Evolutionary conservation across 2,329 filamentous ascomycete species (phyloP), one percentile per base, ranked within the genome.

Genomic region (Simplicillium sp.): DNA sequence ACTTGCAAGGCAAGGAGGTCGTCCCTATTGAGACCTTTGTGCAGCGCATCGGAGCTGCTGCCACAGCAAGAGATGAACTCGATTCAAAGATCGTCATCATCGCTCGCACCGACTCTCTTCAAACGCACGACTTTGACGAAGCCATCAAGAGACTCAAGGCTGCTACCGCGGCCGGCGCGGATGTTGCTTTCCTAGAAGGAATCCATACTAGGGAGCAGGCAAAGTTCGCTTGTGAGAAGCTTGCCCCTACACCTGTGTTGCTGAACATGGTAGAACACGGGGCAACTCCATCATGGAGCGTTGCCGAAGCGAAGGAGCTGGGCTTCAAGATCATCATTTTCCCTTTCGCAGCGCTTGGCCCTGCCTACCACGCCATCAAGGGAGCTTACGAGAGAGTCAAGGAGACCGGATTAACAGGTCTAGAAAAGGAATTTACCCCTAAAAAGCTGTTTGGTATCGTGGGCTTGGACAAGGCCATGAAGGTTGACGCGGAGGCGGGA

Each of bases 31-130:
- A 70, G 1, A 67, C 68, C 15, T 82, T 68, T 48, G 53, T 67
- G n/a, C 56, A 64, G n/a, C 66, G 79, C 0, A 75, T 83, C 50
- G 62, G 70, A 1, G 77, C 78, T 0, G 76, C 76, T 0, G 62
- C 59, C 11, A 58, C 65, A 7, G 71, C 75, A 1, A 62, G 76
- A 3, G 56, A 65, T 16, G 56, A 61, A 11, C 52, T 70, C 8
- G 61, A 62, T 11, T 64, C 64, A 9, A 77, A 82, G 46, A 77
- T 83, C 31, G 67, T 83, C 20, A 67, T 83, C 41, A 82, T 84
- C 42, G 78, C 77, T 1, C 66, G 79, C 11, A 82, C 78, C 0
- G 79, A 83, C 48, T 73, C 78, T 1, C 57, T 79, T 3, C 74
- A 77, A 44, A 60, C 64, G 0, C 61, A 67, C 6, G 77, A 77